These are phyloP conservation scores for Daldinia sp. DNA, from an alignment of 2,329 filamentous ascomycete genomes.

Conservation along the genomic window DNA sequence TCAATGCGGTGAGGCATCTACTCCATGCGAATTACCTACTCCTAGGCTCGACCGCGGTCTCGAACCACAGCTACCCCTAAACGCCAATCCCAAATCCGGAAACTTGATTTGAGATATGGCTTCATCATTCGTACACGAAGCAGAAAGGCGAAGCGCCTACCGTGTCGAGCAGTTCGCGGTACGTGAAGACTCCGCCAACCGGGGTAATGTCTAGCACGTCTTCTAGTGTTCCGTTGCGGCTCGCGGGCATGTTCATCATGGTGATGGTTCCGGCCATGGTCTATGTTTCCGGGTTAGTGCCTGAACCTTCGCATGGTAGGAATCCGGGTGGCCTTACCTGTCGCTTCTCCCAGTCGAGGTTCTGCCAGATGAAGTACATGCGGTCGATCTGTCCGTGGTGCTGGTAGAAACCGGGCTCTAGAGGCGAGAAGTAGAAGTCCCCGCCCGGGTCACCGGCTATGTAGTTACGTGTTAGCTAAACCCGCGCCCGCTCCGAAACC, in stretches of 20 bases:
- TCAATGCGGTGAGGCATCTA: not conserved
- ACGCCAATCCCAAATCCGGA: constrained; percentile 12
- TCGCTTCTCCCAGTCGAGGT: constrained; percentile 51
- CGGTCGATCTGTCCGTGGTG: constrained; percentile 58
- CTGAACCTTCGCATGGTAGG: not conserved
- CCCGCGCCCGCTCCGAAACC: not conserved
- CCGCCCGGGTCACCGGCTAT: constrained; percentile 57
- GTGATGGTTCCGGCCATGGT: constrained; percentile 54
- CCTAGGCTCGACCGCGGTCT: not conserved
- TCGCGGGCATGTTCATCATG: constrained; percentile 51
- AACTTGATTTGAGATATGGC: not conserved
- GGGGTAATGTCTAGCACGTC: constrained; percentile 47
- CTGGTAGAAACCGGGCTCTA: constrained; percentile 56
- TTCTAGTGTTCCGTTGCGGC: constrained; percentile 53
- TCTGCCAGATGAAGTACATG: constrained; percentile 60
- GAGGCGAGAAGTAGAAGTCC: constrained; percentile 54
- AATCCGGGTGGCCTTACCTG: constrained; percentile 40
- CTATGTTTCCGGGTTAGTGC: constrained; percentile 21
- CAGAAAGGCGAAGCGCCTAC: constrained; percentile 53
- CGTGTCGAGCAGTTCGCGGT: constrained; percentile 51
- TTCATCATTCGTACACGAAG: constrained; percentile 52
- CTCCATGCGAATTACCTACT: not conserved
- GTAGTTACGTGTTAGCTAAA: constrained; percentile 5
- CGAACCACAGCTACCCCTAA: not conserved
- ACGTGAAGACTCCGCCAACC: constrained; percentile 39